phyloP scores from a whole-genome alignment of 2,329 filamentous ascomycete species.

The Penicillium sp. region DNA sequence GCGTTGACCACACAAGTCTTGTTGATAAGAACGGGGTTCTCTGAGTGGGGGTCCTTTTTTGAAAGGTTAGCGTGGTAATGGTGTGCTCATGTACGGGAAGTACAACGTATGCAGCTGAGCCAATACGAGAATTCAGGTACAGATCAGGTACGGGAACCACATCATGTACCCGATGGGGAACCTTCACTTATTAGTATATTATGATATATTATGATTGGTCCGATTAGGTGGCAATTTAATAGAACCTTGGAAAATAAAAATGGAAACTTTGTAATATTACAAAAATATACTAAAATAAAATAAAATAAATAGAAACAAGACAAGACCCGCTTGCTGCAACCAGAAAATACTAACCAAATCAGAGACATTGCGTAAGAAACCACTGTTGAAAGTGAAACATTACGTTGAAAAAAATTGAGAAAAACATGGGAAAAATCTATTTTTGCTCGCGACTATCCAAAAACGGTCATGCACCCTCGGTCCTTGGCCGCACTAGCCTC shows the following conservation, averaged over 20 bases:
- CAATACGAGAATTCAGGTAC: not conserved
- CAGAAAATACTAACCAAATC: not conserved
- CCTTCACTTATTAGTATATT: not conserved
- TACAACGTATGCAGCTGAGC: no score
- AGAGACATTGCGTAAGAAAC: not conserved
- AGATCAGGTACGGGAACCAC: not conserved
- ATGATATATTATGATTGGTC: not conserved
- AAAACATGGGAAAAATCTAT: not conserved
- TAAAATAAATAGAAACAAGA: not conserved
- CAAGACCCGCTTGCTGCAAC: no score
- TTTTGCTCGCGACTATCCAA: not conserved
- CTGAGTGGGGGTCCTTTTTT: not conserved
- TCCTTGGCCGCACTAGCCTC: not conserved
- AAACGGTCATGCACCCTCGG: not conserved
- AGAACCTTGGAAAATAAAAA: not conserved
- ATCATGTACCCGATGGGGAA: not conserved
- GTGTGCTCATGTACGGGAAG: not conserved
- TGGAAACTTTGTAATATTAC: not conserved
- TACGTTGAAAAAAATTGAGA: not conserved
- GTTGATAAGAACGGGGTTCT: not conserved
- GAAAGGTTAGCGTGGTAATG: constrained; percentile 1
- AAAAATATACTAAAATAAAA: not conserved
- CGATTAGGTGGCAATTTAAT: not conserved
- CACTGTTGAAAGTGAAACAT: not conserved
- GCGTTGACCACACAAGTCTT: not conserved